Conservation (phyloP, 2,329 filamentous ascomycete genomes). For the Xylariaceae sp. region DNA sequence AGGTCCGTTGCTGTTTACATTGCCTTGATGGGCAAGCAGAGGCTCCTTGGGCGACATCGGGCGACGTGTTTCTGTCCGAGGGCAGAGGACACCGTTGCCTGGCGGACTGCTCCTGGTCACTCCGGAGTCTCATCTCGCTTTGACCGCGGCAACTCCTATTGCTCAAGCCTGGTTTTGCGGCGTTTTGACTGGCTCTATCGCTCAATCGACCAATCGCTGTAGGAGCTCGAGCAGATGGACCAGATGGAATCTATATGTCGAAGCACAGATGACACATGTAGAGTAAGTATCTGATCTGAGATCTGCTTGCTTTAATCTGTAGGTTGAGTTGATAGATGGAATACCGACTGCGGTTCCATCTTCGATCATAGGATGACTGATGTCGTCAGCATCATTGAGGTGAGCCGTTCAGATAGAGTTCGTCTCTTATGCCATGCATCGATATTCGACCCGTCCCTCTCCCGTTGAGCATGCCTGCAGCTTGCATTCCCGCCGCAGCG, state of each 20-base stretch:
- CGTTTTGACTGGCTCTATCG: constrained; percentile 13
- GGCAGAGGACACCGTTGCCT: not conserved
- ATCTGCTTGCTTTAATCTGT: no score
- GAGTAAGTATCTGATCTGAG: no score
- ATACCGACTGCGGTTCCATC: no score
- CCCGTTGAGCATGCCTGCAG: no score
- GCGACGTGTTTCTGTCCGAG: not conserved
- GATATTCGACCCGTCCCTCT: no score
- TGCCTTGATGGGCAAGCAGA: not conserved
- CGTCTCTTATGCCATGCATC: no score
- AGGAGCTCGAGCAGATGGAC: not conserved
- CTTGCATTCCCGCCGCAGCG: no score
- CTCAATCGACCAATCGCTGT: constrained; percentile 6
- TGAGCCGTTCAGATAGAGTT: no score
- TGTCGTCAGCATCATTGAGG: no score
- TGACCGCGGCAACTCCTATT: constrained; percentile 12
- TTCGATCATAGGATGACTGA: no score
- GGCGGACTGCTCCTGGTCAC: constrained; percentile 6
- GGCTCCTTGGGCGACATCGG: not conserved
- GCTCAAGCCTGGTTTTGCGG: constrained; percentile 13
- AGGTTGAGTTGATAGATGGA: no score
- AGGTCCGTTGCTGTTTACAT: not conserved
- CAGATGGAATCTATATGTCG: not conserved
- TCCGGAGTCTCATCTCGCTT: constrained; percentile 11
- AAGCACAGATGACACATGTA: no score